Base-by-base conservation (phyloP, 441 rosid species). In the Populus trichocarpa region DNA sequence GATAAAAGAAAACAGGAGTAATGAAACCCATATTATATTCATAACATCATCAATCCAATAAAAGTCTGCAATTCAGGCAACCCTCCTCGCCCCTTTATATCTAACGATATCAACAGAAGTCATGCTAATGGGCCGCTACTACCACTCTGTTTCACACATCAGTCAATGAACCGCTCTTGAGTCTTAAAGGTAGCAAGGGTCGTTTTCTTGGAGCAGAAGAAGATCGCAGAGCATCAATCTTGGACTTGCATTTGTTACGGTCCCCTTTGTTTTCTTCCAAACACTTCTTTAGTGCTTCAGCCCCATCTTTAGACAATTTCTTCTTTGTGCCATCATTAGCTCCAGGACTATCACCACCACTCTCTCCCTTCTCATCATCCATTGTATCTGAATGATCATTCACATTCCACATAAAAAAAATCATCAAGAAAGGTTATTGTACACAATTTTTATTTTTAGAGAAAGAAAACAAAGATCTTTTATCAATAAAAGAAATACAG, bases 211-310 rank as follows among this genome's bases (percentile, higher is more conserved):
- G 40, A 77, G 81, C 2, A 53, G 78, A 20, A 42, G 71, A 42
- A 61, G 76, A 46, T 53, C 11, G 57, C 30, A 83, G 81, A 57
- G 83, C 83, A 77, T 80, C 84, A 57, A 83, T 10, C 83, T 77
- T 86, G 26, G 85, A 73, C 78, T 83, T 83, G 88, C 89, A 89
- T 69, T 83, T 85, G 71, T 72, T 22, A 53, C 33, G 67, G 68
- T 88, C 87, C 7, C 81, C 81, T 69, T 85, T 78, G 71, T 77
- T 84, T 65, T 83, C 83, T 67, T 84, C 80, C 81, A 83, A 67
- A 73, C 84, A 85, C 64, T 82, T 83, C 64, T 68, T 80, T 13
- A 82, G 63, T 65, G 77, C 84, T 64, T 81, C 79, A 14, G 76
- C 75, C 68, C 73, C 77, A 32, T 40, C 73, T 67, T 59, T 69